Base-by-base conservation (phyloP, 2,329 filamentous ascomycete species). In the Pseudogymnoascus sp. region DNA sequence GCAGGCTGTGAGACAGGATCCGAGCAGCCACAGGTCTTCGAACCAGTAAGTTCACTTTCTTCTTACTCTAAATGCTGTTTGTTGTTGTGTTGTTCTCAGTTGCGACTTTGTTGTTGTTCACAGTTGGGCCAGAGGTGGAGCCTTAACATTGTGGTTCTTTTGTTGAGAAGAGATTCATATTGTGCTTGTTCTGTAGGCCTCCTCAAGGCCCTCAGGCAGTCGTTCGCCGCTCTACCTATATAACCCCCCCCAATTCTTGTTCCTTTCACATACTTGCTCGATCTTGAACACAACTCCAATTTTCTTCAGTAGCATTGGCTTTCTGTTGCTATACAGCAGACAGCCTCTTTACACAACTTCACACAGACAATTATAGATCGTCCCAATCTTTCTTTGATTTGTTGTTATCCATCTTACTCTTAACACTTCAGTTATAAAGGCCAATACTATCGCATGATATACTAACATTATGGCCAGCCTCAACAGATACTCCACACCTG, bases 401-500 rank as follows among this genome's bases (percentile, higher is more conserved):
- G 36, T 60, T 64, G 35, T 14, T 16, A 60, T 28, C 55, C 61
- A 58, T 25, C 58, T 55, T 62, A 61, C 49, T 28, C 41, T 64
- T 61, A 61, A 23, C 39, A 59, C 52, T 42, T 61, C 38, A 49
- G 8, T 49, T 59, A 61, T 25, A 35, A 16, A 60, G 49, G 52
- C 61, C 61, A 65, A 22, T 52, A 62, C 35, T 62, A 41, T 64
- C 59, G 63, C 61, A 33, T 62, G 9, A 45, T 42, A 49, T 33
- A n/a, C 64, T 66, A 64, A 69, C 64, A 65, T n/a, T 64, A 65
- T 62, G 63, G 66, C 69, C 69, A 95, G 91, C 68, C 81, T 88
- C 64, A 95, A 96, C 74, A 89, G 93, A 67, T 96, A 96, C 75
- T 97, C 93, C 4, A 92, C 97, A 89, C 93, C 93, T 33, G 89